Evolutionary conservation across 2,329 filamentous ascomycete genomes (phyloP), one percentile per base, ranked within the genome.

Genomic region (Botryotinia globosa): DNA sequence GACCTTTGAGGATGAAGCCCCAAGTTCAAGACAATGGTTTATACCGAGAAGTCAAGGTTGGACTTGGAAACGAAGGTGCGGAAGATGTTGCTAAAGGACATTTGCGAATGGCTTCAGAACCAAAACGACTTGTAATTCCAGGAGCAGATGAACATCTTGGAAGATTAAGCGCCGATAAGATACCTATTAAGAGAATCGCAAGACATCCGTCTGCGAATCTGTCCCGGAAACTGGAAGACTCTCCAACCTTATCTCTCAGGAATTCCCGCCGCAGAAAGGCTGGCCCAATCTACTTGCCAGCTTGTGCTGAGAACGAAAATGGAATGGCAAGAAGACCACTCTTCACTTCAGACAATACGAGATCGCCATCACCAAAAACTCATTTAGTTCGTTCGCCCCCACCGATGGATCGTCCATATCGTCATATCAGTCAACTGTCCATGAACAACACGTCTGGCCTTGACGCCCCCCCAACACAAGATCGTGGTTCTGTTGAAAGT

Each of bases 401-500:
- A 9, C 62, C 69, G 6, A 67, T 25, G 37, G 42, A 72, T 39
- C 69, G 69, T 44, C 69, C 69, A 42, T 72, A 72, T 66, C 69
- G 69, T 34, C 62, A 67, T 58, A 42, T 56, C 25, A 67, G 62
- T 39, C 69, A 71, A n/a, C 29, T 25, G 25, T 25, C n/a, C 34
- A 10, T 65, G 12, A n/a, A 48, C 20, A 32, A 29, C 12, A 32
- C 29, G 6, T 1, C 65, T 56, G 16, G 1, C 22, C 3, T 42
- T 10, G 25, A 39, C 42, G 29, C 0, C 8, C 25, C 16, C n/a
- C 16, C 45, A 42, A 22, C 22, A 10, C 34, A 54, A 48, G 59
- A 64, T 29, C 25, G 18, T 64, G 34, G 29, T 29, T 67, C 64
- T 29, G 16, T 7, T 29, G 45, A 32, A 42, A n/a, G 25, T 8